These are phyloP conservation scores for Tylopilus cervinicoccineus DNA, from an alignment of 768 basidiomycete genomes.

Conservation along the genomic window DNA sequence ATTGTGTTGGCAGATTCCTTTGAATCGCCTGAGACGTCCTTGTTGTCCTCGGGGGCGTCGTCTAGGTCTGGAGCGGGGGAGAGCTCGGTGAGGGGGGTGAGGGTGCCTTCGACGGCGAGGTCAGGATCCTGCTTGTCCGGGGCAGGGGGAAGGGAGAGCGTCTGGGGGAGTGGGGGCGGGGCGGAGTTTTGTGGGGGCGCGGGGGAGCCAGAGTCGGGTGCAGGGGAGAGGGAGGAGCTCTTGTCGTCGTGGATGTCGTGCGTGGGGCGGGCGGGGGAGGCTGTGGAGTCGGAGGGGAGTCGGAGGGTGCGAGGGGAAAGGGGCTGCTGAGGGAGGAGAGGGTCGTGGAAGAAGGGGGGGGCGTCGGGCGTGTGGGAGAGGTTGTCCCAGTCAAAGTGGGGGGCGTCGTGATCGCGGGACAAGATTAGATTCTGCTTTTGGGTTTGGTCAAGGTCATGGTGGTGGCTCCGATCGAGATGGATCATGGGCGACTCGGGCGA, in stretches of 20 bases:
- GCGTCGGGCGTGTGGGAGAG: slow-evolving; percentile 23
- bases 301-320: slow-evolving; percentile 19
- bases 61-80: slow-evolving; percentile 63
- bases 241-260: slow-evolving; percentile 35
- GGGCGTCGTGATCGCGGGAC: slow-evolving; percentile 31
- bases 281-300: slow-evolving; percentile 3
- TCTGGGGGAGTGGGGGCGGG: slow-evolving; percentile 17
- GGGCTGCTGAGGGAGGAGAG: slow-evolving; percentile 18
- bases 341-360: slow-evolving; percentile 27
- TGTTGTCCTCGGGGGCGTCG: slow-evolving; percentile 31
- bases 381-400: slow-evolving; percentile 35
- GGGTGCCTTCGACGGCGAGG: slow-evolving; percentile 40
- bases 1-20: slow-evolving; percentile 9
- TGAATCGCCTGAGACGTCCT: slow-evolving; percentile 36
- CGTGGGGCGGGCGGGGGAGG: slow-evolving; percentile 9
- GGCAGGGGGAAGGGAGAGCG: slow-evolving; percentile 13
- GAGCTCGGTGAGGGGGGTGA: slow-evolving; percentile 75
- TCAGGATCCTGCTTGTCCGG: slow-evolving; percentile 32
- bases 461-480: slow-evolving; percentile 52
- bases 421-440: slow-evolving; percentile 43
- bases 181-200: slow-evolving; percentile 22
- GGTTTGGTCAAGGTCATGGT: slow-evolving; percentile 36
- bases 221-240: slow-evolving; percentile 56
- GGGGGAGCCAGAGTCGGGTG: slow-evolving; percentile 43
- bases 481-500: slow-evolving; percentile 35